Conservation (phyloP, 805 yeast genomes). For the Metschnikowia lunata region DNA sequence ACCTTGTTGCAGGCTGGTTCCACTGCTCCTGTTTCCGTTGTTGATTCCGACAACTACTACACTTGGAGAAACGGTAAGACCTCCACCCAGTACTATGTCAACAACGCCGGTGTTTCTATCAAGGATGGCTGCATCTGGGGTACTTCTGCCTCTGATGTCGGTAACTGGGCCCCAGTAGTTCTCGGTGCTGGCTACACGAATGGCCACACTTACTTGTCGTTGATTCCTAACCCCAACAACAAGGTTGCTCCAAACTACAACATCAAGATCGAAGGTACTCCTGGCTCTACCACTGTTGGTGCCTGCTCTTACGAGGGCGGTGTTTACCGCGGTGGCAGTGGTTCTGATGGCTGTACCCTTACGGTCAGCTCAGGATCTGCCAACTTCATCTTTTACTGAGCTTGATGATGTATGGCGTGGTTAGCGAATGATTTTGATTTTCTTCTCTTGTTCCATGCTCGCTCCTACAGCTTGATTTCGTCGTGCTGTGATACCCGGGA, state of each 20-base stretch:
- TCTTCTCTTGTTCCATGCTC: neutral
- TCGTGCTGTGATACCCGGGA: conserved; percentile 10
- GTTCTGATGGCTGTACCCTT: conserved; percentile 19
- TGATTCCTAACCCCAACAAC: conserved; percentile 79
- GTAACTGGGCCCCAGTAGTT: conserved; percentile 79
- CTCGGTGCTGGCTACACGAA: conserved; percentile 69
- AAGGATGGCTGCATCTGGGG: conserved; percentile 76
- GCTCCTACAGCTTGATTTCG: conserved; percentile 8
- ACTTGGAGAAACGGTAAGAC: conserved; percentile 60
- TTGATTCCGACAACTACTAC: conserved; percentile 49
- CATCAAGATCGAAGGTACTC: conserved; percentile 35
- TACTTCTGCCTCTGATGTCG: conserved; percentile 50
- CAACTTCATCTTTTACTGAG: conserved; percentile 18
- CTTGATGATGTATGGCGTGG: neutral
- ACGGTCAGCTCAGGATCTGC: conserved; percentile 17
- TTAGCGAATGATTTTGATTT: neutral
- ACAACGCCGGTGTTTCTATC: conserved; percentile 68
- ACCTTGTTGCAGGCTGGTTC: conserved; percentile 56
- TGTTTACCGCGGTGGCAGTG: conserved; percentile 16
- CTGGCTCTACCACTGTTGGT: conserved; percentile 17
- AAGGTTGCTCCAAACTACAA: conserved; percentile 36
- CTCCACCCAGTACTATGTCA: conserved; percentile 71
- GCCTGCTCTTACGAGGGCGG: conserved; percentile 17
- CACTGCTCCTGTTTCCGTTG: conserved; percentile 48
- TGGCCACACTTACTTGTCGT: conserved; percentile 61